A percentile compares a stretch with the other conserved stretches of the same genome.
Evolutionary conservation across 225 moss, liverwort and hornwort species (phyloP).

Genomic region (Bryoerythrophyllum caledonicum): DNA sequence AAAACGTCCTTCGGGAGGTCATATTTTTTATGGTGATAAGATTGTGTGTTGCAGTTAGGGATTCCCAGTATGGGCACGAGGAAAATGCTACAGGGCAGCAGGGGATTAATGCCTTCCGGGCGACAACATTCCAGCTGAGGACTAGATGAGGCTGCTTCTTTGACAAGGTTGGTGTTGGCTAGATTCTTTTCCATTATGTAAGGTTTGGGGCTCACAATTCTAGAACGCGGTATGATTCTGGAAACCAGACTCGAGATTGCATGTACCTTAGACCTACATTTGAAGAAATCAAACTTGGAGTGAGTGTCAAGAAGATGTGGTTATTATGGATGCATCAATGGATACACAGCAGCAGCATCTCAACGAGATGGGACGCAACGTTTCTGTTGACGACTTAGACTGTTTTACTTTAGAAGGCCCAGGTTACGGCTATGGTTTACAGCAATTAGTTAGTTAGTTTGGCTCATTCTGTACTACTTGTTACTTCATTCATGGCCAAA

Average conservation of each 20-base stretch:
- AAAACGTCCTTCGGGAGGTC: neutral
- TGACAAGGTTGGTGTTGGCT: neutral
- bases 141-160: neutral
- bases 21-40: neutral
- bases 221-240: neutral
- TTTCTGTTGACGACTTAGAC: neutral
- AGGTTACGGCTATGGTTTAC: neutral
- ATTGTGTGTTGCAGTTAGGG: conserved; percentile 25
- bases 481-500: too few relatives aligned
- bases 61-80: conserved; percentile 27
- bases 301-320: neutral
- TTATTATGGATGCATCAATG: neutral
- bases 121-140: conserved; percentile 37
- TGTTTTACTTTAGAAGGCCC: neutral
- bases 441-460: neutral
- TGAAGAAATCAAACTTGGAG: neutral
- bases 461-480: neutral
- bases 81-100: conserved; percentile 23
- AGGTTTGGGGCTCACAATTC: too few relatives aligned
- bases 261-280: neutral
- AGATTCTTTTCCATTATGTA: neutral
- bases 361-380: neutral
- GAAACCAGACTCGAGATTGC: neutral
- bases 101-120: conserved; percentile 20
- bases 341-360: neutral